Percentiles rank a stretch among this genome's conserved stretches.
Conservation (phyloP, 495 filamentous ascomycete genomes). For the Lasiosphaeria ovina region DNA sequence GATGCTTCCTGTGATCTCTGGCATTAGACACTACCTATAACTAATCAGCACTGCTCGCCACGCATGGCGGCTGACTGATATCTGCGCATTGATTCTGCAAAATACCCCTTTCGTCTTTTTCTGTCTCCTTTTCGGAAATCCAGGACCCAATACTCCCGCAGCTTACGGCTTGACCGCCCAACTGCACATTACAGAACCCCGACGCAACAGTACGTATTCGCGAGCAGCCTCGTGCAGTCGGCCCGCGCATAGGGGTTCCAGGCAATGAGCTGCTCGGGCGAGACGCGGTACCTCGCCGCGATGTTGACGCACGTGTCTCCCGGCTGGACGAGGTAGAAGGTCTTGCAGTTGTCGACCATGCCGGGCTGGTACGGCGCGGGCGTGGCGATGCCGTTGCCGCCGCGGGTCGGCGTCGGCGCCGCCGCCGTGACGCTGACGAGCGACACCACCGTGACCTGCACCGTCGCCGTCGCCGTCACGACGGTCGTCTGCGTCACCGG, state of each 20-base stretch:
- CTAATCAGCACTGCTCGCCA: too few relatives aligned
- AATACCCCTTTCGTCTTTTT: too few relatives aligned
- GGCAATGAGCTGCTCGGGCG: constrained; percentile 11
- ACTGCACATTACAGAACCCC: constrained; percentile 8
- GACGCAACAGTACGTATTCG: constrained; percentile 21
- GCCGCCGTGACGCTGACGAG: neutral
- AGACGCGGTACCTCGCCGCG: constrained; percentile 11
- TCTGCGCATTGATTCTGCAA: too few relatives aligned
- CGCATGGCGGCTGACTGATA: too few relatives aligned
- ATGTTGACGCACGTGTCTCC: constrained; percentile 20
- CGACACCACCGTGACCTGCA: neutral
- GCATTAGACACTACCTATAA: too few relatives aligned
- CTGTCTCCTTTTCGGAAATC: too few relatives aligned
- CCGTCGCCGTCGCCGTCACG: neutral
- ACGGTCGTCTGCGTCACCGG: neutral
- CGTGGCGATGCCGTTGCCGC: constrained; percentile 23
- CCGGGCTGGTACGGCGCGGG: constrained; percentile 38
- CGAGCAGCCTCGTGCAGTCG: constrained; percentile 16
- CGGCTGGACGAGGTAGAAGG: constrained; percentile 37
- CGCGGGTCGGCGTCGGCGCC: neutral
- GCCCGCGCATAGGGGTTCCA: constrained; percentile 18
- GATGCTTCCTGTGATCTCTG: too few relatives aligned
- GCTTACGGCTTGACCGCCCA: too few relatives aligned
- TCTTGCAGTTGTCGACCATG: constrained; percentile 44
- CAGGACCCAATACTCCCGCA: too few relatives aligned